Evolutionary conservation across 2,329 filamentous ascomycete genomes (phyloP).

Genomic region (Xylaria sp.): DNA sequence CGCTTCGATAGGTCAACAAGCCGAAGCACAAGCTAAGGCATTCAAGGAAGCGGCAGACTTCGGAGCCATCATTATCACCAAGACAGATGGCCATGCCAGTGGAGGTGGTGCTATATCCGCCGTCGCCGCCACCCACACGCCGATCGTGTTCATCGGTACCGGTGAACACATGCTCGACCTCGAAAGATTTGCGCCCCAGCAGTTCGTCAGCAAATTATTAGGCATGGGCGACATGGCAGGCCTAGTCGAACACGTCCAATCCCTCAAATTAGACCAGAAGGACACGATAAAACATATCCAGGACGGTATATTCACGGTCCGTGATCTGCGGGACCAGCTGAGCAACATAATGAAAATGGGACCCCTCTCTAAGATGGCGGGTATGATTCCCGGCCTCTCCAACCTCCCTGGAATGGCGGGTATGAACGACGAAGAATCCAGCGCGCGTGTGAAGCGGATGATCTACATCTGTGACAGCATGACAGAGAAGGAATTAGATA

Average conservation of each 20-base stretch:
- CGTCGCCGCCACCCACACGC: constrained; percentile 91
- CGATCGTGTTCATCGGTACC: constrained; percentile 96
- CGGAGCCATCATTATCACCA: constrained; percentile 97
- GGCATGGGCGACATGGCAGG: constrained; percentile 98
- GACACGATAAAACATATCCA: constrained; percentile 99
- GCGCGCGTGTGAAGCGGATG: constrained; percentile 91
- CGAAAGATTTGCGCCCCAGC: constrained; percentile 85
- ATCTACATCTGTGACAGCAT: constrained; percentile 98
- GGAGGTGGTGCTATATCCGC: constrained; percentile 97
- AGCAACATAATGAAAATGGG: constrained; percentile 99
- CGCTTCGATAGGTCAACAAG: constrained; percentile 91
- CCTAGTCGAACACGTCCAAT: constrained; percentile 92
- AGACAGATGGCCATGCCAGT: constrained; percentile 92
- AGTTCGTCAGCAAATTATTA: constrained; percentile 88
- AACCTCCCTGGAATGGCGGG: constrained; percentile 71
- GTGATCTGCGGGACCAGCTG: constrained; percentile 90
- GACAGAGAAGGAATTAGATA: constrained; percentile 93
- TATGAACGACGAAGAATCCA: constrained; percentile 81
- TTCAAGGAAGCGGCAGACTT: constrained; percentile 98
- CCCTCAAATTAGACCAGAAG: constrained; percentile 91
- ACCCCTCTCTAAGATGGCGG: constrained; percentile 91
- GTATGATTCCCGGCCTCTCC: constrained; percentile 95
- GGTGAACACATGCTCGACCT: constrained; percentile 96
- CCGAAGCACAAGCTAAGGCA: constrained; percentile 87
- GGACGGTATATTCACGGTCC: constrained; percentile 91